Base-by-base conservation (phyloP, 208 protist genomes). In the Acanthamoeba royreba region DNA sequence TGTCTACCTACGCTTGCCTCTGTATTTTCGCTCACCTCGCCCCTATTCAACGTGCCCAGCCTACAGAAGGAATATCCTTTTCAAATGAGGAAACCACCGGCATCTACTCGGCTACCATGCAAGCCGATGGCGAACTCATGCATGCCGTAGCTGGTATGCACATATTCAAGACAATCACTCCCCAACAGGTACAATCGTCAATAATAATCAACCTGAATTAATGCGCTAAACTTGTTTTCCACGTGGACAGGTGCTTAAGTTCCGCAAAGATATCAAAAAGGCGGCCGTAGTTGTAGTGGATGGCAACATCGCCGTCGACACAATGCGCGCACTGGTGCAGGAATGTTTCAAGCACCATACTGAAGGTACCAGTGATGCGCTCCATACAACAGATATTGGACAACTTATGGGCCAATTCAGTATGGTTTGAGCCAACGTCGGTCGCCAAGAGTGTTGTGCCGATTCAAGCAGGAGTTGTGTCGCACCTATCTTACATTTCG, bases 141-240 rank as follows among this genome's bases (percentile, higher is more conserved):
- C 72, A 83, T n/a, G 72, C 72, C 19, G 72, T 83, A 13, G 72
- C 72, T 15, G 72, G 72, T n/a, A 83, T 83, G 72, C 72, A 83
- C 72, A 83, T 83, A n/a, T 83, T 83, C 72, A 83, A 83, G 72
- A 83, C 72, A 11, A 83, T 83, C 72, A 83, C 72, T 17, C 72
- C 72, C 7, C 11, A 83, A 43, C 72, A 83, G 72, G 72, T 83
- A 9, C 49, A 9, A 9, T 55, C 19, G 13, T n/a, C n/a, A n/a
- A n/a, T n/a, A n/a, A n/a, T n/a, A n/a, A n/a, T n/a, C n/a, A n/a
- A n/a, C n/a, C n/a, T n/a, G n/a, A n/a, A n/a, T n/a, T n/a, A n/a
- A n/a, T n/a, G n/a, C n/a, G n/a, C n/a, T n/a, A n/a, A n/a, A n/a
- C n/a, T n/a, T n/a, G n/a, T n/a, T n/a, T n/a, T 35, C 15, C 19